phyloP scores from a whole-genome alignment of 805 yeast species.

The Wickerhamomyces canadensis region DNA sequence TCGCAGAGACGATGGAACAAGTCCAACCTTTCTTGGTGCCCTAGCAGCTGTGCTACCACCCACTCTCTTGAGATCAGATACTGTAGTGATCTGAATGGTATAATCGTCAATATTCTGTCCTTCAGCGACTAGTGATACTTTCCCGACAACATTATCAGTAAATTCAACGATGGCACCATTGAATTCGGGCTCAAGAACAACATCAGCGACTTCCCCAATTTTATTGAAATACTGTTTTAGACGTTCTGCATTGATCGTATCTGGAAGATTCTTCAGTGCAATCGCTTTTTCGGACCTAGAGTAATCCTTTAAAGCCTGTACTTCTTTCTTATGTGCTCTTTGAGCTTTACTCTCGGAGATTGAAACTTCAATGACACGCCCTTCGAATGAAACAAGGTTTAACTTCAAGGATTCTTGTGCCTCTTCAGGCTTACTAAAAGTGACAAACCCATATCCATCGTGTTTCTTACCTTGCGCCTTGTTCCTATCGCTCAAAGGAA shows the following conservation, averaged over 20 bases:
- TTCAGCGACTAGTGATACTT: conserved; percentile 38
- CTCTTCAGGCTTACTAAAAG: conserved; percentile 36
- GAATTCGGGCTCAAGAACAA: conserved; percentile 41
- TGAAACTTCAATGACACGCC: conserved; percentile 42
- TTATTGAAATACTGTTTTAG: conserved; percentile 26
- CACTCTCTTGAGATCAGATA: conserved; percentile 26
- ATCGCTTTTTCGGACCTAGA: conserved; percentile 18
- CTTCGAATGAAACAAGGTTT: conserved; percentile 38
- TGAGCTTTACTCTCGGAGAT: conserved; percentile 38
- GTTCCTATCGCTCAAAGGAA: conserved; percentile 37
- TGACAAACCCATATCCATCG: conserved; percentile 65
- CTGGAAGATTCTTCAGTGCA: conserved; percentile 26
- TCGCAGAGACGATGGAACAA: neutral
- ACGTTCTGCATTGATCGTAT: conserved; percentile 33
- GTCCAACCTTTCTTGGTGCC: neutral
- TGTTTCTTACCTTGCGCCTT: conserved; percentile 26
- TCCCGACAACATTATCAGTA: conserved; percentile 42
- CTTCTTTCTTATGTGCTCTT: conserved; percentile 27
- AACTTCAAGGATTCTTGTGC: conserved; percentile 43
- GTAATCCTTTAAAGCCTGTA: conserved; percentile 14
- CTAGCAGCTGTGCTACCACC: neutral
- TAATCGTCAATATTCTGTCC: conserved; percentile 34
- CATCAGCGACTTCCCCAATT: conserved; percentile 34
- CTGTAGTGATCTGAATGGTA: conserved; percentile 28
- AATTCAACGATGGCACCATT: conserved; percentile 48